These are phyloP conservation scores for Haplographium delicatum DNA, from an alignment of 495 filamentous ascomycete species.

Conservation along the genomic window DNA sequence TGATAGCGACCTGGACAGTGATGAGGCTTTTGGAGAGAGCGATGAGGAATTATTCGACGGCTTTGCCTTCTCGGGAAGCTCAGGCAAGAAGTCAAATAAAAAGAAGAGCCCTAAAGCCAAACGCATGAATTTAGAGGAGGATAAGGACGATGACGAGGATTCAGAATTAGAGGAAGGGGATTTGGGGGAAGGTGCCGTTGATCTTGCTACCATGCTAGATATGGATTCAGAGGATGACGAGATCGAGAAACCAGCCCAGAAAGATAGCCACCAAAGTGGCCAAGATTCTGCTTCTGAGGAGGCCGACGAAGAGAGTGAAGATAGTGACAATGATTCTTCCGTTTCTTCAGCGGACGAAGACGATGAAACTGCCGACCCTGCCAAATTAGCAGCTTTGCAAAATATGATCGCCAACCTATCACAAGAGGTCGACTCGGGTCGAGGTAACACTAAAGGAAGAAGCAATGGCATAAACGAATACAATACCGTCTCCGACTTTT, in stretches of 20 bases:
- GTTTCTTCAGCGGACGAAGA: slow-evolving; percentile 40
- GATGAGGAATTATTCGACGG: slow-evolving; percentile 79
- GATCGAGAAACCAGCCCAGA: neutral
- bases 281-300: slow-evolving; percentile 39
- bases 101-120: slow-evolving; percentile 17
- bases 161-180: slow-evolving; percentile 60
- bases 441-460: slow-evolving; percentile 21
- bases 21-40: slow-evolving; percentile 88
- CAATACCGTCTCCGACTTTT: slow-evolving; percentile 50
- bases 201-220: slow-evolving; percentile 77
- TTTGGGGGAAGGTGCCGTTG: slow-evolving; percentile 79
- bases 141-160: slow-evolving; percentile 43
- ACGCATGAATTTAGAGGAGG: slow-evolving; percentile 51
- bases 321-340: slow-evolving; percentile 38
- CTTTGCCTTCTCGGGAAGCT: slow-evolving; percentile 67
- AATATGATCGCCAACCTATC: slow-evolving; percentile 66
- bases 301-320: slow-evolving; percentile 42
- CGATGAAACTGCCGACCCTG: slow-evolving; percentile 45
- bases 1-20: slow-evolving; percentile 82
- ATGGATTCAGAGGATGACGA: slow-evolving; percentile 49
- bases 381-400: slow-evolving; percentile 61
- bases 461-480: slow-evolving; percentile 41
- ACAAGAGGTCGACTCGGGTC: slow-evolving; percentile 27
- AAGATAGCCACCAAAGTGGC: slow-evolving; percentile 18
- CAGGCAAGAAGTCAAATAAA: slow-evolving; percentile 41